Percentiles rank a stretch among this genome's conserved stretches.
phyloP scores from a whole-genome alignment of 2,329 filamentous ascomycete genomes.

The Waltergamsia citrina region DNA sequence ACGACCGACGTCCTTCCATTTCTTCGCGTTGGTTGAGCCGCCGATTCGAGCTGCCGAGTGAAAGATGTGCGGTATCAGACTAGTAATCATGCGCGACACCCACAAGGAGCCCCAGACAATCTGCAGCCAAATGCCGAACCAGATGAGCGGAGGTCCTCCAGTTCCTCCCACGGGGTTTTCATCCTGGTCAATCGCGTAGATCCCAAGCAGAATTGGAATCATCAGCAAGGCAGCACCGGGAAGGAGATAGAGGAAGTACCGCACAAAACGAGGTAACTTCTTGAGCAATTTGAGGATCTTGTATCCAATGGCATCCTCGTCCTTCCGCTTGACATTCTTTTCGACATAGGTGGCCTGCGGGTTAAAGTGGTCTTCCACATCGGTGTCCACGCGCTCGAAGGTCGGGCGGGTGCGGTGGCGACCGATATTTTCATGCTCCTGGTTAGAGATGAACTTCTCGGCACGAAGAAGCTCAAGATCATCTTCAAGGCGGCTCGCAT shows the following conservation, averaged over 20 bases:
- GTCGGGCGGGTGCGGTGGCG: not conserved
- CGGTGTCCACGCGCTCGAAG: conserved; percentile 15
- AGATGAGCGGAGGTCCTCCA: conserved; percentile 69
- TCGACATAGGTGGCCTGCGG: conserved; percentile 16
- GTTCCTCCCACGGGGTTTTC: conserved; percentile 46
- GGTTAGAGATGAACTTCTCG: conserved; percentile 33
- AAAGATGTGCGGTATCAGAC: conserved; percentile 37
- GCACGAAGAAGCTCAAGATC: conserved; percentile 39
- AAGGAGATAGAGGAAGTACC: conserved; percentile 38
- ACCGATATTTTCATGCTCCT: conserved; percentile 27
- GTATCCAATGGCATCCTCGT: conserved; percentile 22
- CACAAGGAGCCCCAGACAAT: conserved; percentile 89
- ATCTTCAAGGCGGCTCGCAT: conserved; percentile 31
- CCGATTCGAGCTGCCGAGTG: conserved; percentile 57
- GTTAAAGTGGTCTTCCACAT: conserved; percentile 38
- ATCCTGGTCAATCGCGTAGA: conserved; percentile 24
- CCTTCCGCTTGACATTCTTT: conserved; percentile 16
- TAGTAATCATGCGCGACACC: conserved; percentile 53
- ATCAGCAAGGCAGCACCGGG: conserved; percentile 34
- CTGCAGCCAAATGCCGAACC: conserved; percentile 95
- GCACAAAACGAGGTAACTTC: conserved; percentile 39
- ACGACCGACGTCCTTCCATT: conserved; percentile 84
- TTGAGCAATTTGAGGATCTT: conserved; percentile 33
- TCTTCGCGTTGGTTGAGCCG: conserved; percentile 77
- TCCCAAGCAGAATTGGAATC: conserved; percentile 34